Base-by-base conservation (phyloP, 257 asterid genomes). In the Paulownia fortunei region DNA sequence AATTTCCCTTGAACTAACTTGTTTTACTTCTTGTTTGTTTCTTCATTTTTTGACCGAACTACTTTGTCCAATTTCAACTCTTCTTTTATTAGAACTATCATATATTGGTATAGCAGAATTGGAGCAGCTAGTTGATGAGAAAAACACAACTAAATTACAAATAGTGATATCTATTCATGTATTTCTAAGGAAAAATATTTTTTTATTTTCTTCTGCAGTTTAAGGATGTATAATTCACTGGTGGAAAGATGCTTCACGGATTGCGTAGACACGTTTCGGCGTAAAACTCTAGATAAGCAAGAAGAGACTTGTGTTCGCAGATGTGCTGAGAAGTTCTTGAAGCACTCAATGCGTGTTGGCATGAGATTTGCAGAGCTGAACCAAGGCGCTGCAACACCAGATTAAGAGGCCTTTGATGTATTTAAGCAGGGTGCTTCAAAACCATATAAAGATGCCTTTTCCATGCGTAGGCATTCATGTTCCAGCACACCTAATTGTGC, bases 291-390 rank as follows among this genome's bases (percentile, higher is more conserved):
- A 2, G 97, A 91, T 79, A 91, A 91, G 79, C 95, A 91, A 68
- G 97, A 89, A 82, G 97, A 91, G 82, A 88, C 95, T 7, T 89
- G 97, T 52, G 89, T 91, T 15, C 92, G 97, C 7, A 86, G 97
- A 60, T 91, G 97, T 87, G 92, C 97, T 21, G 97, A 91, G 91
- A 91, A 91, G 89, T 91, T 88, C 83, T 62, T 91, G 85, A 89
- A 88, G 86, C 97, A 91, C 77, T 91, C 97, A 0, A 89, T 91
- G 95, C 95, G 97, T 44, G 97, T 91, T n/a, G 97, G 97, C 23
- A 44, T 89, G 92, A 82, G 95, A 82, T 89, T 91, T 79, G 93
- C 91, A 0, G 97, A 91, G 88, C 92, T 91, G 19, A 91, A 91
- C 85, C 94, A 89, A 84, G 95, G 95, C 8, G 92, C 90, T 61